Evolutionary conservation across 371 early-diverging fungal species (phyloP), one percentile per base, ranked within the genome.

Genomic region (Zychaea mexicana): DNA sequence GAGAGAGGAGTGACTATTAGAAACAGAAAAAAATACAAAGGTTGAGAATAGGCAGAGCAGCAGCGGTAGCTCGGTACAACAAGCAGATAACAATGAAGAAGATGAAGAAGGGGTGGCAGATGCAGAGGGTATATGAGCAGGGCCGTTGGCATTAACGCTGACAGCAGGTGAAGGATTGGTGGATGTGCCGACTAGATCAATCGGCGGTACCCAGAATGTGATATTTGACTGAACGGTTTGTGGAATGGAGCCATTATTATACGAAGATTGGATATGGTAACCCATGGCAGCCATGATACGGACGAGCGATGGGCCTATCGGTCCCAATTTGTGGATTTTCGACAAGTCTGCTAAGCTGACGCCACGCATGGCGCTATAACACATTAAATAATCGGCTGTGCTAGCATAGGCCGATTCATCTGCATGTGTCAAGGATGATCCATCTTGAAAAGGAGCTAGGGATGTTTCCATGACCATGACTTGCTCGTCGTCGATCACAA

Each of bases 401-500:
- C 57, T 54, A 5, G 53, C 17, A 57, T 81, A 79, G 2, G 61
- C 46, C 0, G 42, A 33, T 28, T 68, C 63, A 59, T 77, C 77
- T 19, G 76, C 74, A 62, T 83, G 84, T 12, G 76, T 70, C 9
- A 79, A 46, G 5, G 76, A 72, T 1, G 84, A 78, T 13, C 84
- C 84, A 7, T 60, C 45, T 1, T 32, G 38, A 57, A 71, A 83
- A 1, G 81, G 79, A 1, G 45, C 52, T 0, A 83, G 46, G 0
- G 74, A 74, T 3, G 79, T 74, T 54, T 83, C 84, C 1, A 78
- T 58, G 33, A 55, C 56, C 30, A 66, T 46, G 27, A 45, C 36
- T 28, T 42, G 17, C 9, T 38, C 42, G 31, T 60, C 31, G 19
- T 59, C 49, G 27, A 57, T 28, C 3, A 13, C 17, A 13, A 61